Evolutionary conservation across 2,329 filamentous ascomycete genomes (phyloP), one percentile per base, ranked within the genome.

Genomic region (Exophiala sideris): DNA sequence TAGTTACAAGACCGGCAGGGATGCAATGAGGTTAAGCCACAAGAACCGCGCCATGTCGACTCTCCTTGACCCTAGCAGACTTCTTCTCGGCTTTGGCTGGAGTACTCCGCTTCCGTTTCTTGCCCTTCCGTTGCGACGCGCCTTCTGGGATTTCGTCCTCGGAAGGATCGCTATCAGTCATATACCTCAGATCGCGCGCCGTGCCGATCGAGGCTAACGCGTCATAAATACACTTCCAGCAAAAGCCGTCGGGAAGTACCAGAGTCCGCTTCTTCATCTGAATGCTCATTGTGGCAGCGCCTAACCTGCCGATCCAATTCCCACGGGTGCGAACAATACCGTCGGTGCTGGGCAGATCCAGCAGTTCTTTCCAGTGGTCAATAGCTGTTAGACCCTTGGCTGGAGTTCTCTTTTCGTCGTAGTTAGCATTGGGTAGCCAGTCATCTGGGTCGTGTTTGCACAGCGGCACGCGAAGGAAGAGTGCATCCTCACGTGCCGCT

Each of bases 241-340:
- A 35, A 35, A 35, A 35, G 7, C 12, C 33, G 33, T 7, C 7
- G 7, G 33, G 33, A 7, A 35, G 12, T 12, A 35, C 33, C 33
- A 35, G 33, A 12, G 33, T 35, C 33, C 33, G 33, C 33, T 35
- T 35, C 33, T 35, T 35, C 33, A 7, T 35, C 33, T 35, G 33
- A 12, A 35, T 35, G 33, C 33, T 35, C 33, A 35, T 35, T 35
- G 33, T 35, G 33, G 36, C 20, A 11, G 36, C 47, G n/a, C 53
- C 56, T 32, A 61, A 54, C 20, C 59, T 46, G 1, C 53, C 59
- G 3, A 35, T 16, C 57, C 56, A 59, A 41, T 59, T 61, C 10
- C 46, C 42, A 41, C 52, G 53, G 4, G 56, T 57, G 6, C 59
- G 49, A 14, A 59, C 29, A n/a, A 61, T 41, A 3, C 45, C 46